A percentile compares a stretch with the other conserved stretches of the same genome.
Conservation (phyloP, 1,139 yeast species). For the Pneumocystis sp. region DNA sequence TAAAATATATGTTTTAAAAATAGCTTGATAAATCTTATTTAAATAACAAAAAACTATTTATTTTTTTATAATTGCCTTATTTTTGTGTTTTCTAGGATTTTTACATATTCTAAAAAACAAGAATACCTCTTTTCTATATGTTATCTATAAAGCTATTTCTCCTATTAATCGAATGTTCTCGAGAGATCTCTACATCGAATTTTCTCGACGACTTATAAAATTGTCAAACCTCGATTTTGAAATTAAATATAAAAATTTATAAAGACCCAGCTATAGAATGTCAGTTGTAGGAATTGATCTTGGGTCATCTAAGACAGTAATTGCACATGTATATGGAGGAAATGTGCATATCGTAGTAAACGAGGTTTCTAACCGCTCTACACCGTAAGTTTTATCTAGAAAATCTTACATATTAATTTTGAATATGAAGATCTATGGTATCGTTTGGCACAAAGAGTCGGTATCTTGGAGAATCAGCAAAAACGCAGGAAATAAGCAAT, state of each 20-base stretch:
- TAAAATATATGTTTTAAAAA: too few species aligned
- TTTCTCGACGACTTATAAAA: not conserved
- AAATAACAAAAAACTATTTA: too few species aligned
- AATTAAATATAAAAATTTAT: slow-evolving; percentile 13
- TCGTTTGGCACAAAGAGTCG: slow-evolving; percentile 86
- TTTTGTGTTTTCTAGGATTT: too few species aligned
- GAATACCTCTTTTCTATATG: too few species aligned
- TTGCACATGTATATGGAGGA: slow-evolving; percentile 96
- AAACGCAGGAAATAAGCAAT: slow-evolving; percentile 91
- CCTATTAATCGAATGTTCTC: not conserved
- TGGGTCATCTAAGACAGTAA: slow-evolving; percentile 85
- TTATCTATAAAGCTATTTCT: not conserved
- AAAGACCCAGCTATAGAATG: slow-evolving; percentile 16
- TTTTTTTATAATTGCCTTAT: too few species aligned
- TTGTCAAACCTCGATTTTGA: not conserved
- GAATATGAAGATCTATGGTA: slow-evolving; percentile 39
- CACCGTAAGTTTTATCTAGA: slow-evolving; percentile 36
- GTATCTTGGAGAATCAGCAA: slow-evolving; percentile 87
- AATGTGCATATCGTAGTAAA: slow-evolving; percentile 97
- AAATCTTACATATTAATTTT: slow-evolving; percentile 6
- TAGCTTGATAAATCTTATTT: too few species aligned
- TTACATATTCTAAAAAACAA: too few species aligned
- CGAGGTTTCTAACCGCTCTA: slow-evolving; percentile 93
- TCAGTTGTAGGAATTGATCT: slow-evolving; percentile 71
- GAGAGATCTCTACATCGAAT: not conserved